Conservation (phyloP, 129 eudicot genomes). For the Flaveria linearis region DNA sequence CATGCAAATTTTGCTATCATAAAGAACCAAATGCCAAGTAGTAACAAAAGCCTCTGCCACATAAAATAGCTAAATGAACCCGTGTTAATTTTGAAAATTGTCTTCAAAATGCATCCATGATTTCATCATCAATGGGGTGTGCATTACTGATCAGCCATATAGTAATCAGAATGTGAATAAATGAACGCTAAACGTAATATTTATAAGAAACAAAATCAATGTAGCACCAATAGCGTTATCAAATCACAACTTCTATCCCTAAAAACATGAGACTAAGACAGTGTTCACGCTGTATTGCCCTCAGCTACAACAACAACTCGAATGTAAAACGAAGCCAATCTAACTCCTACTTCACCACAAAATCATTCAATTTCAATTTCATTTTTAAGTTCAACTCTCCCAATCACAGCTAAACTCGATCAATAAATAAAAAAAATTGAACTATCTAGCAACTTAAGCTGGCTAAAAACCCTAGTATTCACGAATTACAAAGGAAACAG, state of each 20-base stretch:
- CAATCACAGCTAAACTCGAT: constrained; percentile 7
- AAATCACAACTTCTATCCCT: constrained; percentile 4
- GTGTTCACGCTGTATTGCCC: background rate
- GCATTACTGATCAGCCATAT: background rate
- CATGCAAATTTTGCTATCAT: constrained; percentile 9
- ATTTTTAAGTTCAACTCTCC: background rate
- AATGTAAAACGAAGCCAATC: background rate
- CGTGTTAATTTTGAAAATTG: background rate
- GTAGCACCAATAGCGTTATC: constrained; percentile 3
- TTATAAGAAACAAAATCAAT: constrained; percentile 11
- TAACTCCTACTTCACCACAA: background rate
- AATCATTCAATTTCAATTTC: background rate
- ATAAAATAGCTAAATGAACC: background rate
- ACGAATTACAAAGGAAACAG: constrained; percentile 1
- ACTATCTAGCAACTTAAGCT: constrained; percentile 29
- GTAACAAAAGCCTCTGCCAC: too few species aligned
- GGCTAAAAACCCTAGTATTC: background rate
- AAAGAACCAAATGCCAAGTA: background rate
- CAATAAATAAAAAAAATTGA: constrained; percentile 9
- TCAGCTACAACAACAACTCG: background rate
- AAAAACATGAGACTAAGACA: background rate
- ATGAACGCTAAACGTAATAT: constrained; percentile 10
- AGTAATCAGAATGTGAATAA: constrained; percentile 5
- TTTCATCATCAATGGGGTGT: constrained; percentile 13
- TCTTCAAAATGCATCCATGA: constrained; percentile 15